phyloP scores from a whole-genome alignment of 805 yeast species.

The Candida koratica region DNA sequence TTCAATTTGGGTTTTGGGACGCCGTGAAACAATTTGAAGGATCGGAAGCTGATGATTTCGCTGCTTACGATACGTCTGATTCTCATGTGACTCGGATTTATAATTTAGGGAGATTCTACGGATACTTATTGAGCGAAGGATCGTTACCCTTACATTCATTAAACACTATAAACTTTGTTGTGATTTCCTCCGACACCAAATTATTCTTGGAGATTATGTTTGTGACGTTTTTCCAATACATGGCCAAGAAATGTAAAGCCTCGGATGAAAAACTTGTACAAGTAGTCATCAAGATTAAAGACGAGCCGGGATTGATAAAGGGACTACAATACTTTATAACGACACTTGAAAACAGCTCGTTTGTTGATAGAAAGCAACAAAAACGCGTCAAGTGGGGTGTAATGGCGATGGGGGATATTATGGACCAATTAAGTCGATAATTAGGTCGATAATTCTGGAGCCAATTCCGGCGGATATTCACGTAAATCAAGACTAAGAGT shows the following conservation, averaged over 20 bases:
- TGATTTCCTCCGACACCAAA: constrained; percentile 58
- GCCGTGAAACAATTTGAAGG: constrained; percentile 64
- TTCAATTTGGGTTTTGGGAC: constrained; percentile 91
- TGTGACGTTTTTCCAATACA: constrained; percentile 58
- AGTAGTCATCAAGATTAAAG: constrained; percentile 51
- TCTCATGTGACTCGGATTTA: constrained; percentile 54
- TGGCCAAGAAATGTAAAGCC: constrained; percentile 58
- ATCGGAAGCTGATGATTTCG: constrained; percentile 38
- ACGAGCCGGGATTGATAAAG: constrained; percentile 53
- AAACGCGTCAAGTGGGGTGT: constrained; percentile 67
- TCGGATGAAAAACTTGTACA: constrained; percentile 50
- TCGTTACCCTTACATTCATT: constrained; percentile 69
- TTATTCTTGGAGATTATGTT: constrained; percentile 72
- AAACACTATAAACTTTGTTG: constrained; percentile 68
- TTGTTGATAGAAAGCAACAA: constrained; percentile 51
- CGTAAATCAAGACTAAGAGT: constrained; percentile 72
- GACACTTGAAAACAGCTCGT: constrained; percentile 42
- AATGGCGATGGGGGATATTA: constrained; percentile 49
- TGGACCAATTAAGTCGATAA: constrained; percentile 20
- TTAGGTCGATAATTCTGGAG: constrained; percentile 7
- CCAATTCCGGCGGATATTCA: constrained; percentile 45
- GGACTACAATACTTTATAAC: constrained; percentile 64
- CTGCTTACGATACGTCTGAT: constrained; percentile 41
- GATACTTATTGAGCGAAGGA: constrained; percentile 68
- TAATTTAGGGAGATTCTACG: constrained; percentile 79